Evolutionary conservation across 2,329 filamentous ascomycete genomes (phyloP), one percentile per base, ranked within the genome.

Genomic region (Xylaria sp.): DNA sequence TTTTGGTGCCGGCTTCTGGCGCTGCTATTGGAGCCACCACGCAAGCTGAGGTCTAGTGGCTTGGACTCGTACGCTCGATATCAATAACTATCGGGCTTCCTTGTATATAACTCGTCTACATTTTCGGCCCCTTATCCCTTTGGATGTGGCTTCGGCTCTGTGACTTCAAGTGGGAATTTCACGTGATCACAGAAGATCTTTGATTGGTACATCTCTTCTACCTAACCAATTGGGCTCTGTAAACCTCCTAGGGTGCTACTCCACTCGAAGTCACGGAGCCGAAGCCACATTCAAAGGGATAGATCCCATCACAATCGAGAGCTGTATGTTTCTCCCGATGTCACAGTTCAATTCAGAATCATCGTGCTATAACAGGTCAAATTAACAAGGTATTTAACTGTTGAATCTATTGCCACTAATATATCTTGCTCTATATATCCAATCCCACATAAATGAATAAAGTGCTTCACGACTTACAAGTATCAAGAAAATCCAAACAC

Each of bases 21-120:
- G 72, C 74, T 18, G 76, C 76, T 4, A 79, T 83, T 72, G 81
- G 81, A 7, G 82, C 81, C 3, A 82, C 80, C 18, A 81, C 80
- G 15, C 43, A 64, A 60, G 20, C 28, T 36, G 34, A 28, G 23
- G n/a, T 67, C 20, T 70, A 62, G 15, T 1, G 25, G 7, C 13
- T 20, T 2, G 23, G 13, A 6, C 6, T 45, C n/a, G n/a, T 25
- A 41, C 20, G 18, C 3, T 7, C 3, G 25, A 1, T 34, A 1
- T 41, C 2, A 45, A 53, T 20, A 10, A 34, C 12, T 6, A n/a
- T 1, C 6, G 8, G 1, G 23, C 23, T 45, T 15, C 28, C n/a
- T 23, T 28, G 23, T 48, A 48, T 48, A 25, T 48, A 59, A 3
- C 9, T 30, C 4, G 5, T 43, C 15, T 53, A 30, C 3, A 6